Conservation (phyloP, 202 grass and related monocot genomes). For the Zizania palustris region DNA sequence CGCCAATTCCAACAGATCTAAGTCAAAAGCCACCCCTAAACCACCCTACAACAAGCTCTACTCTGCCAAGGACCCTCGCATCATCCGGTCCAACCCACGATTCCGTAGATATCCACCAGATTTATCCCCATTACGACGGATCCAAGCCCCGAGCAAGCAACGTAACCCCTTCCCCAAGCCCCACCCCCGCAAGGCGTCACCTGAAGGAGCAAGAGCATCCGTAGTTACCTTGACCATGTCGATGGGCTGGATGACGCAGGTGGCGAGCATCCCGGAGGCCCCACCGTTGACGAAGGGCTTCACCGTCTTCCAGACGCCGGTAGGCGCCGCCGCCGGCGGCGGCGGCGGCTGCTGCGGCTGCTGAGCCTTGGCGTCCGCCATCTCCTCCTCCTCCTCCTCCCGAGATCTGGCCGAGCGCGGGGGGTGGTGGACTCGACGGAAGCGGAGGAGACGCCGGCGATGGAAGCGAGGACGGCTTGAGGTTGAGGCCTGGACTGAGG, state of each 20-base stretch:
- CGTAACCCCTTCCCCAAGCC: background rate
- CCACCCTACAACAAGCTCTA: background rate
- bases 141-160: background rate
- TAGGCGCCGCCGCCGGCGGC: slow-evolving; percentile 37
- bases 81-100: slow-evolving; percentile 26
- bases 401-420: background rate
- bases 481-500: background rate
- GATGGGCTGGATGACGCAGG: slow-evolving; percentile 96
- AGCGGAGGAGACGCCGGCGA: slow-evolving; percentile 36
- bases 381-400: slow-evolving; percentile 38
- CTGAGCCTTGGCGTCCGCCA: slow-evolving; percentile 79
- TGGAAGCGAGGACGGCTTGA: slow-evolving; percentile 22
- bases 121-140: slow-evolving; percentile 1
- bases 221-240: slow-evolving; percentile 92
- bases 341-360: slow-evolving; percentile 37
- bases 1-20: slow-evolving; percentile 27
- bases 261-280: slow-evolving; percentile 93
- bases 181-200: background rate
- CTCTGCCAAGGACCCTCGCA: background rate
- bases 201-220: too few relatives aligned
- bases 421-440: slow-evolving; percentile 4
- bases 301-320: slow-evolving; percentile 81
- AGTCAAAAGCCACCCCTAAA: background rate
- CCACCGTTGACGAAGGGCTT: slow-evolving; percentile 98
- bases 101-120: background rate